Evolutionary conservation across 495 filamentous ascomycete genomes (phyloP).

Genomic region (Hypoxylon fragiforme): DNA sequence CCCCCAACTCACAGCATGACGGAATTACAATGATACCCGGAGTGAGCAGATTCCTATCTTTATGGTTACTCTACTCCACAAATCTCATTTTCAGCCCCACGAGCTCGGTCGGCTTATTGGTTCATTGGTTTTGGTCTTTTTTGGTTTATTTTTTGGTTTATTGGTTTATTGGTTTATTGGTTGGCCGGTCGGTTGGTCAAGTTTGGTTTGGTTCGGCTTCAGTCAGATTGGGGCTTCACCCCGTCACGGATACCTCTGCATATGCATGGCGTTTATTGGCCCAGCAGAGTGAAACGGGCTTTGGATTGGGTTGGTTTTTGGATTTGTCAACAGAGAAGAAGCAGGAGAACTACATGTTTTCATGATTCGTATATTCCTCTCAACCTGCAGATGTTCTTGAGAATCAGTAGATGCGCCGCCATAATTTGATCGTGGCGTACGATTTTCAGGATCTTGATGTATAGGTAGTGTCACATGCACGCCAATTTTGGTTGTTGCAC

Average conservation of each 20-base stretch:
- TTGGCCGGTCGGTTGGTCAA: no score
- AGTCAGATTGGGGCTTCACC: slow-evolving; percentile 20
- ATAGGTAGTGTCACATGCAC: neutral
- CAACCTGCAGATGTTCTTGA: no score
- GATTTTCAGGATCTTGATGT: neutral
- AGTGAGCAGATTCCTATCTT: slow-evolving; percentile 35
- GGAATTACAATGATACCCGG: slow-evolving; percentile 46
- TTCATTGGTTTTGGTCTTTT: no score
- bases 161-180: no score
- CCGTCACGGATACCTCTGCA: slow-evolving; percentile 29
- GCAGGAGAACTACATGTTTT: no score
- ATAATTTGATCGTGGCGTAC: no score
- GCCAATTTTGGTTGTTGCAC: slow-evolving; percentile 6
- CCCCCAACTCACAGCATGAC: slow-evolving; percentile 38
- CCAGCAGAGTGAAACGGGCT: slow-evolving; percentile 10
- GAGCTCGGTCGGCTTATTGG: slow-evolving; percentile 10
- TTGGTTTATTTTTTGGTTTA: no score
- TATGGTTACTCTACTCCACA: slow-evolving; percentile 41
- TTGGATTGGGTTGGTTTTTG: no score
- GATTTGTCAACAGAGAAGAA: no score
- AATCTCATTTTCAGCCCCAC: slow-evolving; percentile 22
- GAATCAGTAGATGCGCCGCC: no score
- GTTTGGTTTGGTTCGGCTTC: slow-evolving; percentile 13
- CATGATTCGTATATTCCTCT: no score
- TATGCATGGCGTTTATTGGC: slow-evolving; percentile 25